Conservation (phyloP, 352 stramenopile species). For the Phytopythium helicoides region DNA sequence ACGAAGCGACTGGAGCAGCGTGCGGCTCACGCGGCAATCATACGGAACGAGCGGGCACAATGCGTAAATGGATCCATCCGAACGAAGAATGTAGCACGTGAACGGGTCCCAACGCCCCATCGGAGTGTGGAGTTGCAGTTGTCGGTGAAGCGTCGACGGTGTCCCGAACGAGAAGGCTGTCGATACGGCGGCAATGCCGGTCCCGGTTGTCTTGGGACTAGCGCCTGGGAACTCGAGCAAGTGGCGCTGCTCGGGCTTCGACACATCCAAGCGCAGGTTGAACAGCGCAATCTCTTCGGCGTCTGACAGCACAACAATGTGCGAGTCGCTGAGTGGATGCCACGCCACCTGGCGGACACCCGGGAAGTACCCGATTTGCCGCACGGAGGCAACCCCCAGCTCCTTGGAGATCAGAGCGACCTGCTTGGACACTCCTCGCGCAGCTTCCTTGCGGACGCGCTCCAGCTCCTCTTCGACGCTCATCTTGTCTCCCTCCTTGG, state of each 20-base stretch:
- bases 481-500: constrained; percentile 16
- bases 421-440: constrained; percentile 13
- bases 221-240: constrained; percentile 46
- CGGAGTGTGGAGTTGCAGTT: constrained; percentile 13
- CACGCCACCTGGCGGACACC: constrained; percentile 55
- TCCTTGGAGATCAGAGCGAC: constrained; percentile 55
- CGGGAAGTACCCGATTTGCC: constrained; percentile 55
- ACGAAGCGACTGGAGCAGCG: constrained; percentile 46
- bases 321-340: constrained; percentile 70
- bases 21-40: constrained; percentile 40
- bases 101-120: constrained; percentile 65
- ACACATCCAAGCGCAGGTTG: constrained; percentile 58
- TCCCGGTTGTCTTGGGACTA: constrained; percentile 7
- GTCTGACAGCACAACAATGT: constrained; percentile 74
- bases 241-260: constrained; percentile 72
- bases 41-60: constrained; percentile 72
- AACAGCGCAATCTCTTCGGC: constrained; percentile 74
- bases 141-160: constrained; percentile 19
- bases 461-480: constrained; percentile 18
- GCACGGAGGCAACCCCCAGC: constrained; percentile 44
- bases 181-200: constrained; percentile 23
- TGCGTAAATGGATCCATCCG: constrained; percentile 65
- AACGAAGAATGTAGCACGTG: constrained; percentile 72
- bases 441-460: constrained; percentile 19
- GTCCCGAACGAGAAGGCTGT: constrained; percentile 64